Base-by-base conservation (phyloP, 2,329 filamentous ascomycete genomes). In the Xylariaceae sp. region DNA sequence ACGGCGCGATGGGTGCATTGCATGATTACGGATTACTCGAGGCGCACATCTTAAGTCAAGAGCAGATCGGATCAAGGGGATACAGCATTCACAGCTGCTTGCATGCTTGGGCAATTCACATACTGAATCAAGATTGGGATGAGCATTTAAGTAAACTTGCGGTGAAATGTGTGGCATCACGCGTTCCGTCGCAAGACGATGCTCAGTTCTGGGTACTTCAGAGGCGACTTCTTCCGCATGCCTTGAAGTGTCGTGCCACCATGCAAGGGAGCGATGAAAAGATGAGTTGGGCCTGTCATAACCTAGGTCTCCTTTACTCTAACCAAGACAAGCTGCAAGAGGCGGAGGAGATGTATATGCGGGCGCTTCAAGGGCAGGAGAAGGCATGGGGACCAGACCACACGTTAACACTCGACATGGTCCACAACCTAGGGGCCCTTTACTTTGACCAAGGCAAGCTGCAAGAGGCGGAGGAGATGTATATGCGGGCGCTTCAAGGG, bases 261-360 rank as follows among this genome's bases (percentile, higher is more conserved):
- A 34, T 33, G 13, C 12, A 38, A 3, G 15, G 39, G 4, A 19
- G 26, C 33, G 8, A 43, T 22, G 3, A 39, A 2, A 26, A 39
- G 3, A 4, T 4, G 3, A 24, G 17, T 19, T 43, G 40, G 39
- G 32, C 38, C 17, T 35, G 60, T 37, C 39, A 56, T 19, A 56
- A 57, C 26, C 43, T 67, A 19, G 59, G 59, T 6, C 7, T 28
- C 15, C 49, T 65, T 41, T 65, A 62, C 34, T 8, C 6, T 4
- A 18, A 51, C 15, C 52, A 57, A 38, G 56, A 51, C 38, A 55
- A 50, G 33, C 35, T 54, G 9, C 11, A 43, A 8, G 49, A 61
- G 28, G 50, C 56, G 13, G 52, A 62, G 47, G 42, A 41, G 1
- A 63, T 63, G 52, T 63, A 54, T 18, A 6, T 46, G 8, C 58